Evolutionary conservation across 371 early-diverging fungal genomes (phyloP).

Genomic region (Mucor circinelloides): DNA sequence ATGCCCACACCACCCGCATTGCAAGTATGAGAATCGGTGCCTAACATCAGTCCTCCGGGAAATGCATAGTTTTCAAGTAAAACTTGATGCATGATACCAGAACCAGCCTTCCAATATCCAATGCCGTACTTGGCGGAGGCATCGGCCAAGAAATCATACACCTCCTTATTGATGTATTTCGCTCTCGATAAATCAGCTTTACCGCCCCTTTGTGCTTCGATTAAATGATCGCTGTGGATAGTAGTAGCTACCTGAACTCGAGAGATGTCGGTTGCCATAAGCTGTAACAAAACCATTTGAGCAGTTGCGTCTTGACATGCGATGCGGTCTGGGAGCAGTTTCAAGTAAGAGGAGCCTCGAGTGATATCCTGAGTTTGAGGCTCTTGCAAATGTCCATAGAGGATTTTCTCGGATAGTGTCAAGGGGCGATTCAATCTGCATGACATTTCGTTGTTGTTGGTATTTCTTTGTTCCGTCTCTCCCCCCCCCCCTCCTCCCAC

Average conservation of each 20-base stretch:
- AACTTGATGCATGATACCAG: constrained; percentile 98
- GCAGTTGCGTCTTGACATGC: constrained; percentile 98
- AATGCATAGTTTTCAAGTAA: constrained; percentile 97
- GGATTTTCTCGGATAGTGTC: constrained; percentile 93
- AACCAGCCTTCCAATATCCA: constrained; percentile 97
- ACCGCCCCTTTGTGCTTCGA: constrained; percentile 90
- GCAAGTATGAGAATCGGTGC: constrained; percentile 91
- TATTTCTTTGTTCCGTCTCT: neutral
- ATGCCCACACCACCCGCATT: constrained; percentile 96
- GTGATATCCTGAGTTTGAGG: constrained; percentile 77
- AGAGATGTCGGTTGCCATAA: constrained; percentile 90
- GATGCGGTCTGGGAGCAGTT: constrained; percentile 92
- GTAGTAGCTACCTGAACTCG: constrained; percentile 91
- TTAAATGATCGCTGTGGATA: constrained; percentile 97
- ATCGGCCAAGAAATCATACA: constrained; percentile 91
- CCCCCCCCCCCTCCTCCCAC: too few species aligned
- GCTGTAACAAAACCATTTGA: constrained; percentile 96
- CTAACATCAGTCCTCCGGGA: constrained; percentile 97
- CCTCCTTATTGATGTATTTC: constrained; percentile 89
- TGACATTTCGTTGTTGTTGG: neutral
- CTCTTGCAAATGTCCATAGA: constrained; percentile 95
- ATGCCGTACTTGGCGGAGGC: constrained; percentile 92
- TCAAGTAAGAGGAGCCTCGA: constrained; percentile 89
- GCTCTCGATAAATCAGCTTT: constrained; percentile 85
- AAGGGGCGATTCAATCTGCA: constrained; percentile 74